A percentile compares a stretch with the other conserved stretches of the same genome.
These are phyloP conservation scores for Calonectria multiphialidica DNA, from an alignment of 2,329 filamentous ascomycete genomes.

Conservation along the genomic window DNA sequence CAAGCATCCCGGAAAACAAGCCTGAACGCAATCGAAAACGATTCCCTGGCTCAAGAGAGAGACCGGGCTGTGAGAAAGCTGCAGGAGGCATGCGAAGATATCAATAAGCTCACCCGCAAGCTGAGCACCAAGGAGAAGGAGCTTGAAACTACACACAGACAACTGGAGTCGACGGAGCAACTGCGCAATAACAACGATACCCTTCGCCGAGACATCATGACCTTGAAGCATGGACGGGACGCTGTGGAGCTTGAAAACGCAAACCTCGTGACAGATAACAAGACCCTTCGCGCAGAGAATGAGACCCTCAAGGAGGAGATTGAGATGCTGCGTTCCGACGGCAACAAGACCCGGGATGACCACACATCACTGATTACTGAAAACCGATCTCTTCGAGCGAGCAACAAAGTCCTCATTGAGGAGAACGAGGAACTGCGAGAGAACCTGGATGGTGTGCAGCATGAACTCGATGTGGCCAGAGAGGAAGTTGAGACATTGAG, in stretches of 20 bases:
- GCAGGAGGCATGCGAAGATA: conserved; percentile 70
- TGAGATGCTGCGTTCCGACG: conserved; percentile 56
- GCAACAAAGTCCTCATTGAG: conserved; percentile 54
- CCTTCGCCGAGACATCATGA: conserved; percentile 55
- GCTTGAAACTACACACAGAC: conserved; percentile 55
- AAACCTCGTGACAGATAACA: conserved; percentile 55
- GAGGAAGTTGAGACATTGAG: conserved; percentile 56
- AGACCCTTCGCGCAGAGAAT: conserved; percentile 51
- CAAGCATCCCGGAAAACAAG: conserved; percentile 72
- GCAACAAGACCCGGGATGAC: conserved; percentile 55
- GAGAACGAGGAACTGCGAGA: conserved; percentile 60
- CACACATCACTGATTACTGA: conserved; percentile 58
- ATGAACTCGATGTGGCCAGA: conserved; percentile 55
- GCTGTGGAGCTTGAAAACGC: conserved; percentile 56
- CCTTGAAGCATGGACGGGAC: conserved; percentile 53
- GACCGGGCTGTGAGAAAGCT: conserved; percentile 74
- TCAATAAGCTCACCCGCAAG: conserved; percentile 62
- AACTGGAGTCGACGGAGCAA: conserved; percentile 56
- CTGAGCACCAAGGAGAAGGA: conserved; percentile 56
- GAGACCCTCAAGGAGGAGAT: conserved; percentile 54
- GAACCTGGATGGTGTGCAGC: conserved; percentile 53
- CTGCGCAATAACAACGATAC: conserved; percentile 53
- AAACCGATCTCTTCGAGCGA: conserved; percentile 58
- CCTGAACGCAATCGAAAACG: conserved; percentile 72
- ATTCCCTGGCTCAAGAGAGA: conserved; percentile 72